Base-by-base conservation (phyloP, 352 stramenopile species). In the Pythium chondricola region DNA sequence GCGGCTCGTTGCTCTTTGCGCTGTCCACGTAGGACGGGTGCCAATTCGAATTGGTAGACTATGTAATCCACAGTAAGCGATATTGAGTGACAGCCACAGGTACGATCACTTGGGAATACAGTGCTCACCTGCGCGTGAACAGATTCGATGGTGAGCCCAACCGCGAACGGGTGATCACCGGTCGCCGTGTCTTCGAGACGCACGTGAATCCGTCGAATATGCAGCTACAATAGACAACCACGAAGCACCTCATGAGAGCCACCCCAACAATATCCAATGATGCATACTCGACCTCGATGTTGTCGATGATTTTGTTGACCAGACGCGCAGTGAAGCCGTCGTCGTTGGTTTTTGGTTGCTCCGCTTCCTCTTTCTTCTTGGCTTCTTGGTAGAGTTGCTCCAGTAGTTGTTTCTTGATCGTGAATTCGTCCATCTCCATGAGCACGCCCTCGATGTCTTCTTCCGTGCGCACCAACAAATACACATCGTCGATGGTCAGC, bases 281-380 rank as follows among this genome's bases (percentile, higher is more conserved):
- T 24, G 8, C 4, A 46, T 37, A 21, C 25, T 11, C 18, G 24
- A 86, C 77, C 65, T 95, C 82, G 41, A 95, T 65, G 42, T 95
- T 95, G 53, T 95, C 84, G 21, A 95, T 82, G 51, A 95, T 93
- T 53, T 93, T 93, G 54, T 93, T 95, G 35, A 91, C 47, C 17
- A 95, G 63, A 26, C 84, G 71, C 22, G 75, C 72, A 3, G 81
- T 62, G 50, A 91, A 95, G 8, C 82, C 79, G 21, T 82, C 75
- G n/a, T 88, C 73, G 32, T 53, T 62, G 17, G 48, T 35, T 41
- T 50, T 16, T 66, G 40, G 11, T 58, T 51, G 48, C n/a, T 63
- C 63, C 7, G 52, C 61, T n/a, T 83, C 58, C 30, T 83, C 60
- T 37, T 82, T 71, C 36, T 70, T 56, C 59, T 85, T 89, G 16